A percentile compares a stretch with the other conserved stretches of the same genome.
Conservation (phyloP, 495 filamentous ascomycete species). For the Penicillium antarcticum region DNA sequence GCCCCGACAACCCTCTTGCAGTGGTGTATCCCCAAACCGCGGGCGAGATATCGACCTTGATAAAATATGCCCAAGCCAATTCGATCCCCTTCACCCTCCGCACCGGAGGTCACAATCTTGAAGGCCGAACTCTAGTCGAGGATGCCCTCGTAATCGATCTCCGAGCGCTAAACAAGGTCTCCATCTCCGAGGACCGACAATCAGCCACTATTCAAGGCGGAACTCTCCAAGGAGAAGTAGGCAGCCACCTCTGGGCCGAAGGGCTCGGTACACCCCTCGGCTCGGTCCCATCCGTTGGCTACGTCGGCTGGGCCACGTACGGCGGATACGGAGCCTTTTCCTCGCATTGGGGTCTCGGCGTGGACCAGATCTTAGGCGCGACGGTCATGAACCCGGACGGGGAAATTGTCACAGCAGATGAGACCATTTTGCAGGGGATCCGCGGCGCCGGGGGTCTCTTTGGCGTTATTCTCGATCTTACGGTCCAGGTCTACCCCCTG, state of each 20-base stretch:
- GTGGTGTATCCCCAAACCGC: conserved; percentile 31
- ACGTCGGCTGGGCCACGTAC: conserved; percentile 38
- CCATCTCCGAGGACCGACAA: conserved; percentile 17
- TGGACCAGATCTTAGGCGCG: conserved; percentile 40
- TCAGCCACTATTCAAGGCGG: conserved; percentile 35
- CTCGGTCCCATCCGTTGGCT: conserved; percentile 27
- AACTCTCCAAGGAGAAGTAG: conserved; percentile 25
- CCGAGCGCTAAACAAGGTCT: conserved; percentile 27
- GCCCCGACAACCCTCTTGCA: conserved; percentile 19
- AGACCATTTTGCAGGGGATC: conserved; percentile 28
- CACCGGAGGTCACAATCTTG: conserved; percentile 36
- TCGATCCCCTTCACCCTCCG: conserved; percentile 33
- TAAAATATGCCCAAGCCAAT: conserved; percentile 16
- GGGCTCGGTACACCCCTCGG: conserved; percentile 29
- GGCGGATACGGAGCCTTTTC: conserved; percentile 41
- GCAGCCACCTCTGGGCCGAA: conserved; percentile 18
- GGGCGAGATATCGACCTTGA: conserved; percentile 23
- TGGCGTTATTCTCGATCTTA: conserved; percentile 40
- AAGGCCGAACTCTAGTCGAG: conserved; percentile 19
- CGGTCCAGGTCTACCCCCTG: conserved; percentile 34
- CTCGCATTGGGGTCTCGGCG: conserved; percentile 32
- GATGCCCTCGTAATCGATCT: conserved; percentile 35
- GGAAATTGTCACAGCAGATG: conserved; percentile 29
- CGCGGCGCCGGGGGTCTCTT: conserved; percentile 38
- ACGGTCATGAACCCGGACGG: conserved; percentile 35